Percentiles rank a stretch among this genome's conserved stretches.
phyloP scores from a whole-genome alignment of 345 rosid species.

The Zanthoxylum bungeanum region DNA sequence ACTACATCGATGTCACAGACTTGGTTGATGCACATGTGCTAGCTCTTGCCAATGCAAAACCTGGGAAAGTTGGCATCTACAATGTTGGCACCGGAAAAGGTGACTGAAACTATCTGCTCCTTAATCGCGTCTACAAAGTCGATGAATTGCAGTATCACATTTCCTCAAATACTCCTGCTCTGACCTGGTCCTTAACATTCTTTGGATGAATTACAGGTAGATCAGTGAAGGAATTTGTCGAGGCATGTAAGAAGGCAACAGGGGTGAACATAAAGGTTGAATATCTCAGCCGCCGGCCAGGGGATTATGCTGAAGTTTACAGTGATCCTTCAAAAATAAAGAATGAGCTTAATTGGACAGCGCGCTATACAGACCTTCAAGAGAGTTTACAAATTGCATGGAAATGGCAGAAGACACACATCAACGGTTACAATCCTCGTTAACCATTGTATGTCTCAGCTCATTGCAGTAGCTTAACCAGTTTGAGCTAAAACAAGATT shows the following conservation, averaged over 20 bases:
- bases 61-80: slow-evolving; percentile 48
- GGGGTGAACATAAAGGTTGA: slow-evolving; percentile 44
- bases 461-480: background rate
- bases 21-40: slow-evolving; percentile 64
- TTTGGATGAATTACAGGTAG: slow-evolving; percentile 36
- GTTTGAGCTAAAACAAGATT: background rate
- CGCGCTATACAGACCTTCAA: slow-evolving; percentile 46
- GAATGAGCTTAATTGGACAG: slow-evolving; percentile 59
- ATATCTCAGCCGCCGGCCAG: slow-evolving; percentile 45
- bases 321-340: slow-evolving; percentile 51
- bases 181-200: background rate
- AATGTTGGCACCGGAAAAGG: slow-evolving; percentile 69
- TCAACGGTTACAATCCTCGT: slow-evolving; percentile 42
- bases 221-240: slow-evolving; percentile 61
- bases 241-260: slow-evolving; percentile 60
- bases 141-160: background rate
- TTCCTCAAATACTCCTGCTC: background rate
- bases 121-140: too few relatives aligned
- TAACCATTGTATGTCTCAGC: background rate
- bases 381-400: slow-evolving; percentile 55
- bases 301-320: slow-evolving; percentile 57
- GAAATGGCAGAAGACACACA: slow-evolving; percentile 65
- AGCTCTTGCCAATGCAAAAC: slow-evolving; percentile 50
- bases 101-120: too few relatives aligned
- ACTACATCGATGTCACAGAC: slow-evolving; percentile 57